Evolutionary conservation across 116 monocot species (phyloP).

Genomic region (Trichopus zeylanicus): DNA sequence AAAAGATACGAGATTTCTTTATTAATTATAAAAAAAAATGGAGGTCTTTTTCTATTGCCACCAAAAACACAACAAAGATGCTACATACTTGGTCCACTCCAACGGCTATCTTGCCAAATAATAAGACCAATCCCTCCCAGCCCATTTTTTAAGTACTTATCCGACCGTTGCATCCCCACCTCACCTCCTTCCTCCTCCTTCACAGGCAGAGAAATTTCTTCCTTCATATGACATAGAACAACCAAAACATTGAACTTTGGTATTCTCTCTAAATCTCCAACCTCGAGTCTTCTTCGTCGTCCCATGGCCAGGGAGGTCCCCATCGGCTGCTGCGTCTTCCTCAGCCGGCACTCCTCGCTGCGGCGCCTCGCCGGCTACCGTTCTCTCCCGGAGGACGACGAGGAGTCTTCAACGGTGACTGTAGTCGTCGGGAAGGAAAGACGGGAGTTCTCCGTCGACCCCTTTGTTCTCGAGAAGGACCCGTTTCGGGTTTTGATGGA

Average conservation of each 20-base stretch:
- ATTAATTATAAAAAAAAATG: no score
- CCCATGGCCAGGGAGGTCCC: neutral
- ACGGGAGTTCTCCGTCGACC: conserved; percentile 51
- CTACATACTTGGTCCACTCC: neutral
- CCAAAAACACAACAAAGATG: neutral
- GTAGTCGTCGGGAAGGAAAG: conserved; percentile 53
- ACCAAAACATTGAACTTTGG: neutral
- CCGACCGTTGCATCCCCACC: neutral
- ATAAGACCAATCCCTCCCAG: neutral
- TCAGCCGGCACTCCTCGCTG: conserved; percentile 1
- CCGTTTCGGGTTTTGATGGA: conserved; percentile 51
- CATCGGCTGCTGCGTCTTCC: conserved; percentile 18
- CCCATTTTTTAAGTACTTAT: neutral
- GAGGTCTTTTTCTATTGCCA: neutral
- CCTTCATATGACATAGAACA: neutral
- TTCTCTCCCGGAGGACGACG: neutral
- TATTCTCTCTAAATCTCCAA: no score
- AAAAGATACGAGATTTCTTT: no score
- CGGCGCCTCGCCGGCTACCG: conserved; percentile 15
- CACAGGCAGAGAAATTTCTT: no score
- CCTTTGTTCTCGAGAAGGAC: conserved; percentile 36
- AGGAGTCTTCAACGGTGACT: conserved; percentile 11
- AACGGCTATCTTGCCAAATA: conserved; percentile 1
- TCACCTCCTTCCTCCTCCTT: no score
- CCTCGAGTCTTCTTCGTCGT: neutral